A percentile compares a stretch with the other conserved stretches of the same genome.
phyloP scores from a whole-genome alignment of 495 filamentous ascomycete species.

The Daldinia caldariorum region DNA sequence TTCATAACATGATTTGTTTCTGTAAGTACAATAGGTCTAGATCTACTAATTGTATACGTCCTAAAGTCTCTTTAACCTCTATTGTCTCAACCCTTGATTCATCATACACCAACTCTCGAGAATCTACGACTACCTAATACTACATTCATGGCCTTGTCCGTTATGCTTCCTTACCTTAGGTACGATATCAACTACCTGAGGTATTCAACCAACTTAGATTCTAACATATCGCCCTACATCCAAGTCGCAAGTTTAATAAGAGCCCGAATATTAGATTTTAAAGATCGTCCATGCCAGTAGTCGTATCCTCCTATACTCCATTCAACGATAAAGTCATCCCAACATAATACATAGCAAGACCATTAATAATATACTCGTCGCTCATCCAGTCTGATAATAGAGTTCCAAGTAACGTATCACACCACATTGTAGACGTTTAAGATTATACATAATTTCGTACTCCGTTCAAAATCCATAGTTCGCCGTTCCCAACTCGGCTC shows the following conservation, averaged over 20 bases:
- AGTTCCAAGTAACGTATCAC: neutral
- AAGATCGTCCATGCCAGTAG: neutral
- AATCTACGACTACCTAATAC: too few relatives aligned
- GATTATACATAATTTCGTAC: slow-evolving; percentile 68
- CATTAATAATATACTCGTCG: neutral
- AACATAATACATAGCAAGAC: neutral
- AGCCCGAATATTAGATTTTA: neutral
- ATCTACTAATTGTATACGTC: too few relatives aligned
- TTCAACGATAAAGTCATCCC: neutral
- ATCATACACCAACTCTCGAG: too few relatives aligned
- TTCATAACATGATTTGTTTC: too few relatives aligned
- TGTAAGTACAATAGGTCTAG: too few relatives aligned
- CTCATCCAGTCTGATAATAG: neutral
- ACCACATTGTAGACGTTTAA: neutral
- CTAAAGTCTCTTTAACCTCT: too few relatives aligned
- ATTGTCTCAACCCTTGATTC: too few relatives aligned
- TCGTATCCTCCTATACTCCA: neutral
- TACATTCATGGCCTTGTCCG: too few relatives aligned
- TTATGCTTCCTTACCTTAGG: neutral
- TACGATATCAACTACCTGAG: neutral
- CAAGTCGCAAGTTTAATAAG: neutral
- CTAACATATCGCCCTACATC: neutral
- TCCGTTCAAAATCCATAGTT: slow-evolving; percentile 79
- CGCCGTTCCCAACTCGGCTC: slow-evolving; percentile 81
- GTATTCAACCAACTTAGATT: neutral